Conservation (phyloP, 768 basidiomycete species). For the Amanita phalloides region DNA sequence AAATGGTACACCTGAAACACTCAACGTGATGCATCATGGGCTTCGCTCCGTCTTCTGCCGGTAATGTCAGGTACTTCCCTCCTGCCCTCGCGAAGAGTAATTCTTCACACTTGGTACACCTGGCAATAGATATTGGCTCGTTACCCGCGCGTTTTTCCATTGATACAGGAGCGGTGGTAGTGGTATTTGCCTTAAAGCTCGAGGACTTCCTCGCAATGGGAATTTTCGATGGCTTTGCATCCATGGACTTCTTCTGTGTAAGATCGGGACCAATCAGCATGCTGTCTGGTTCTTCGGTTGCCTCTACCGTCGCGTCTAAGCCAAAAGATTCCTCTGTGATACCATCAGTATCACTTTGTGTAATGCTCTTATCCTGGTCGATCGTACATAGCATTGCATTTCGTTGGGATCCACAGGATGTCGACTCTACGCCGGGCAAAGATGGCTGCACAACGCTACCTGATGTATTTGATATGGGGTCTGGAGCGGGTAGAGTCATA, state of each 20-base stretch:
- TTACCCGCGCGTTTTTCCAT: not conserved
- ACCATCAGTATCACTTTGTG: constrained; percentile 6
- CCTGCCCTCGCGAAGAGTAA: constrained; percentile 47
- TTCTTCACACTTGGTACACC: constrained; percentile 50
- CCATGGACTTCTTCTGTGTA: constrained; percentile 16
- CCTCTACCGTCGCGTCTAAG: constrained; percentile 13
- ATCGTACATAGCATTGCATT: not conserved
- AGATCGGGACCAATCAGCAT: constrained; percentile 22
- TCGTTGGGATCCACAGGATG: constrained; percentile 22
- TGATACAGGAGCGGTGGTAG: not conserved
- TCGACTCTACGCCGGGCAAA: constrained; percentile 23
- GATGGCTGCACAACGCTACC: constrained; percentile 32
- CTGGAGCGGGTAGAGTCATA: constrained; percentile 30
- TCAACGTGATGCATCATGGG: constrained; percentile 61
- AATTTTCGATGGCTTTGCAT: constrained; percentile 2
- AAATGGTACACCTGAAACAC: constrained; percentile 68
- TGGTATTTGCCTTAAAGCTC: not conserved
- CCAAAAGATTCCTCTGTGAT: not conserved
- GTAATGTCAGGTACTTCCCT: constrained; percentile 64
- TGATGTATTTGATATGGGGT: constrained; percentile 49
- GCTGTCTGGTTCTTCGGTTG: constrained; percentile 20
- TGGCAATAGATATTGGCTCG: not conserved
- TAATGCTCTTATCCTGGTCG: not conserved
- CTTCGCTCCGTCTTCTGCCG: constrained; percentile 34
- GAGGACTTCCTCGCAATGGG: constrained; percentile 7